Evolutionary conservation across 2,329 filamentous ascomycete species (phyloP), one percentile per base, ranked within the genome.

Genomic region (Ilyonectria robusta): DNA sequence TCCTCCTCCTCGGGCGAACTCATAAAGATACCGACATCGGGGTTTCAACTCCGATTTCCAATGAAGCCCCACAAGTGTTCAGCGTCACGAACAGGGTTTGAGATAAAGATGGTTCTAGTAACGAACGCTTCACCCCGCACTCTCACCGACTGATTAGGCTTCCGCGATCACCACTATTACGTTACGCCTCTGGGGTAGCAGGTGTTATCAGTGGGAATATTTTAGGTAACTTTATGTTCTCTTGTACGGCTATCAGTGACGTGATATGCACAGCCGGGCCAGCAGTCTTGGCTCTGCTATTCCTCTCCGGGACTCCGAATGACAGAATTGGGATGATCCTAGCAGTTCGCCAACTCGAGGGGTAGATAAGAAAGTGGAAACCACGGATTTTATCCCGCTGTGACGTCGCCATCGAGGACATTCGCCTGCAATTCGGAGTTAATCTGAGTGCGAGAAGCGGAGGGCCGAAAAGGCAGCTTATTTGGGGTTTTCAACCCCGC

Each of bases 101-200:
- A 59, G 57, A 59, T 59, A 59, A 59, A 48, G 35, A 17, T 50
- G 44, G 33, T 23, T 33, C 31, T 10, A 59, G 26, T 6, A 9
- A 50, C 11, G 44, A 35, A 31, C 19, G 33, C 40, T 29, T 60
- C 53, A 56, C 62, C 62, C 62, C 62, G 56, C 62, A 60, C 40
- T 65, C 57, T 60, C 62, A 60, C 62, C 62, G 62, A 63, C 61
- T 53, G 48, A 59, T 59, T 64, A 37, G 40, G 11, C 13, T 23
- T 42, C 40, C 19, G 11, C 13, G 15, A 35, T 54, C 19, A 46
- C 13, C 17, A 31, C 17, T 2, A 33, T 33, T 33, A 31, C 11
- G 21, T 23, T 40, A 13, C 40, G 40, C 48, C 40, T 31, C 55
- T 29, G 9, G 31, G 42, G 2, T 23, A 33, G 37, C 15, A 46